Evolutionary conservation across 257 asterid species (phyloP), one percentile per base, ranked within the genome.

Genomic region (Solanum habrochaites): DNA sequence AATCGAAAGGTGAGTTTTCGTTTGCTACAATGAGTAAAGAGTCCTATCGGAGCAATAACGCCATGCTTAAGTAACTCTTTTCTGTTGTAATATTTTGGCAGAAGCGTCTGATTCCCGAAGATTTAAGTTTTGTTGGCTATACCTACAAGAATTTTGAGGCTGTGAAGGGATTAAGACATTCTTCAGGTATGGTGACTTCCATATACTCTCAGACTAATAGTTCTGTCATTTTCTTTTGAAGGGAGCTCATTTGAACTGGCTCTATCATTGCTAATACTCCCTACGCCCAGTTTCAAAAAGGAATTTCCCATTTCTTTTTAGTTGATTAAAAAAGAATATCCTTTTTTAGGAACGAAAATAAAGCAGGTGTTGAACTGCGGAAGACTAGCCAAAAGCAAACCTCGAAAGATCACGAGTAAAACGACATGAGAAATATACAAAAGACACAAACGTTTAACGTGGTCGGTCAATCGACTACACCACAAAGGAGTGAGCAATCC

Each of bases 81-180:
- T 83, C 14, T 42, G 14, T 43, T 72, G 13, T 52, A 83, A 49
- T 37, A 84, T 52, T 86, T 64, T 90, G 69, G 87, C 96, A 94
- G 98, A 85, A 90, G 89, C 93, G 90, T 40, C 89, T 91, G 85
- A 90, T 88, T 89, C 94, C 94, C 43, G 90, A 92, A 70, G 97
- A 95, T 88, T 89, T 94, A 91, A 91, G 93, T 88, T 96, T 96
- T 87, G 94, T 96, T 86, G 99, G 98, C 64, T 95, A 94, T 88
- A 95, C 98, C 37, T 94, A 92, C 91, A 93, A 95, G 90, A 92
- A 93, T 39, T 95, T 96, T 83, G 96, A 95, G 89, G 96, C 96
- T 75, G 89, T 96, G 77, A 93, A 94, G 90, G 96, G 95, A 83
- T 83, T 89, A 7, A 88, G 85, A 27, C 88, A 89, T 88, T 88